Conservation (phyloP, 129 eudicot genomes). For the Silybum marianum region DNA sequence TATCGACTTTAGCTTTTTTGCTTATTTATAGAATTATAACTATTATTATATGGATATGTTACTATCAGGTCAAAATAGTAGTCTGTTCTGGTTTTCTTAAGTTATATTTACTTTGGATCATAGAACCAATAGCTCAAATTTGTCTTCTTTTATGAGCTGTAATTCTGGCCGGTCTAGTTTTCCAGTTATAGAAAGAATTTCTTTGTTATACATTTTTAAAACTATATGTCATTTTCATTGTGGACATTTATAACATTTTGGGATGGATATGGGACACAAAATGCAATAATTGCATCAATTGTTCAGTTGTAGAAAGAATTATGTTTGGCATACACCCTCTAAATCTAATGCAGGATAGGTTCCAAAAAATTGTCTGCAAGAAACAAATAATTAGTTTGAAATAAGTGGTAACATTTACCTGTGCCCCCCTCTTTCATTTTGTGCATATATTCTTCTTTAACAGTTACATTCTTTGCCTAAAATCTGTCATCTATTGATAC, state of each 20-base stretch:
- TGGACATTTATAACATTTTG: background rate
- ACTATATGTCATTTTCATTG: background rate
- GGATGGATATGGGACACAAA: background rate
- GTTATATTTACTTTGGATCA: background rate
- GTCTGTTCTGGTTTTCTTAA: background rate
- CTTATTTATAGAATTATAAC: background rate
- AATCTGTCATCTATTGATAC: background rate
- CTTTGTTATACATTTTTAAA: background rate
- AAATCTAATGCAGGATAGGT: background rate
- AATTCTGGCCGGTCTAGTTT: background rate
- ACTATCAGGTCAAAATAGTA: background rate
- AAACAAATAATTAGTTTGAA: background rate
- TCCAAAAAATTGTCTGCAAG: background rate
- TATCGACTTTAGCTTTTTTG: background rate
- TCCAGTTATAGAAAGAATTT: background rate
- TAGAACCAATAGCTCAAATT: conserved; percentile 1
- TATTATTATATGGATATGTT: too few relatives aligned
- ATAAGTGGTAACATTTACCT: background rate
- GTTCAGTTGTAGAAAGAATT: background rate
- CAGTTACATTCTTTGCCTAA: background rate
- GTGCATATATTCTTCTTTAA: background rate
- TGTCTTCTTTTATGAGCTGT: conserved; percentile 4
- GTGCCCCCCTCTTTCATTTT: background rate
- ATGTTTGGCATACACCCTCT: background rate
- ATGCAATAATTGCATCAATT: background rate